Evolutionary conservation across 2,329 filamentous ascomycete species (phyloP), one percentile per base, ranked within the genome.

Genomic region (Epichloe gansuensis): DNA sequence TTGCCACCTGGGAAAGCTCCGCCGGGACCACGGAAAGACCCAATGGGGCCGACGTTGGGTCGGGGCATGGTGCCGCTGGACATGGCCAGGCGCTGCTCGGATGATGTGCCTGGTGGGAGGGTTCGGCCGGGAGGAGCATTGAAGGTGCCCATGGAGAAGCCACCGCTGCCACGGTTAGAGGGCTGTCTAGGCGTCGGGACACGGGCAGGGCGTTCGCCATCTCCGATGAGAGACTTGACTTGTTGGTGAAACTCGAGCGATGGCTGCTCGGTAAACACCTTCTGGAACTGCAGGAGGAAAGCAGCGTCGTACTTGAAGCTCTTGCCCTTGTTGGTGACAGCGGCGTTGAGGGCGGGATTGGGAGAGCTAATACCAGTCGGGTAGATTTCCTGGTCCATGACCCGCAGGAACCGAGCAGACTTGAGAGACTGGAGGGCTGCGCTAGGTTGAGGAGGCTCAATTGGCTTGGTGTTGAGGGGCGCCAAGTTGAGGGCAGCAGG

Each of bases 221-320:
- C 90, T 53, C 91, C 91, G 58, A 98, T 83, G 68, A 74, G 85
- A 76, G 71, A 86, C 84, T 78, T 91, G 77, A 98, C 83, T 63
- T 93, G 90, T 58, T 84, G 77, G 64, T 94, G 87, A 81, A 95
- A 98, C 64, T 97, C 91, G 43, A 90, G 70, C 0, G 89, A 95
- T 13, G 93, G 93, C 72, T 96, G 94, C 74, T 98, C 93, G 56
- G 89, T 94, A 72, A 96, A 98, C 21, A 95, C 89, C 61, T 81
- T 81, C 72, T 96, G 88, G 77, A 98, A 98, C 66, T 98, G 93
- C 34, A 98, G 77, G 71, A 98, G 74, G 75, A 98, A 98, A 61
- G 85, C 84, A 62, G 90, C 87, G 71, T 97, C 89, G 69, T 98
- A 98, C 68, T 94, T 90, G 74, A 94, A 95, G 42, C 82, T 84